A percentile compares a stretch with the other conserved stretches of the same genome.
phyloP scores from a whole-genome alignment of 2,329 filamentous ascomycete species.

The Colletotrichum trifolii region DNA sequence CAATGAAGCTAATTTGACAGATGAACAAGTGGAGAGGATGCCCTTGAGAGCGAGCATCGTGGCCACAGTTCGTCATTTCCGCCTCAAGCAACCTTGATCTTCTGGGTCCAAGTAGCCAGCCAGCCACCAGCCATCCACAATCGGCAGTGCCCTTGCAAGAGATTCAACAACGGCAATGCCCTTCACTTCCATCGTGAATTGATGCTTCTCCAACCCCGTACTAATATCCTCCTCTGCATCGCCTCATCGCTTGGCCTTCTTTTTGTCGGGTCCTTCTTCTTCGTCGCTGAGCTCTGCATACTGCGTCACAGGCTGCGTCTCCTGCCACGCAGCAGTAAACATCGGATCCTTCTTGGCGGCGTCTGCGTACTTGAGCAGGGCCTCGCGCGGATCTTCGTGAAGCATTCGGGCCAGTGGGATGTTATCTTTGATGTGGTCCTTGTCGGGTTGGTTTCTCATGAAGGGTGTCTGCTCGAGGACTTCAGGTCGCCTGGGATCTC shows the following conservation, averaged over 20 bases:
- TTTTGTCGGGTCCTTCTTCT: slow-evolving; percentile 40
- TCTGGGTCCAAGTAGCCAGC: slow-evolving; percentile 5
- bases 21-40: slow-evolving; percentile 31
- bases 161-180: neutral
- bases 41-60: slow-evolving; percentile 8
- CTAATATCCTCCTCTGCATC: neutral
- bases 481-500: slow-evolving; percentile 86
- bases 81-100: neutral
- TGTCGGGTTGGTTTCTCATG: slow-evolving; percentile 88
- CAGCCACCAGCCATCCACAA: slow-evolving; percentile 1
- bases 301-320: slow-evolving; percentile 91
- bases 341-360: slow-evolving; percentile 92
- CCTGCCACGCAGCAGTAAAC: slow-evolving; percentile 93
- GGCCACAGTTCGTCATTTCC: slow-evolving; percentile 2
- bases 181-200: neutral
- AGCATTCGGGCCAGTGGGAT: slow-evolving; percentile 93
- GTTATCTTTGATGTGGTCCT: slow-evolving; percentile 86
- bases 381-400: slow-evolving; percentile 95
- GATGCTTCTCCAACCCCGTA: slow-evolving; percentile 35
- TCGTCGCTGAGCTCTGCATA: slow-evolving; percentile 87
- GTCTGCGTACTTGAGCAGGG: slow-evolving; percentile 93
- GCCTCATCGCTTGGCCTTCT: slow-evolving; percentile 63
- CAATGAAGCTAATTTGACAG: slow-evolving; percentile 31
- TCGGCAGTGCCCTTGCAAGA: neutral
- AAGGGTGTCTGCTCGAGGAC: slow-evolving; percentile 89